A percentile compares a stretch with the other conserved stretches of the same genome.
Conservation (phyloP, 805 yeast species). For the Candida saitoana region DNA sequence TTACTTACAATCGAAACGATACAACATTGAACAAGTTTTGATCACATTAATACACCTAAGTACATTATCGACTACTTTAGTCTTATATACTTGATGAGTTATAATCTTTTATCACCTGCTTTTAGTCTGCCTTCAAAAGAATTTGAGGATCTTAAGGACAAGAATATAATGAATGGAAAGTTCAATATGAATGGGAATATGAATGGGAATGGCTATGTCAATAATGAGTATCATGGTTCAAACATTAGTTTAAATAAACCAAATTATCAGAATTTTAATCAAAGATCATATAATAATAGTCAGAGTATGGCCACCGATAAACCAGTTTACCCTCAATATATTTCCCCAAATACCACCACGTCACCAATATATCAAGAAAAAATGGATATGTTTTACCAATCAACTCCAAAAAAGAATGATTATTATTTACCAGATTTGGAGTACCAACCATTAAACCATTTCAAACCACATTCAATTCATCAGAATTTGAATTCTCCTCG, state of each 20-base stretch:
- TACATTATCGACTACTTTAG: not conserved
- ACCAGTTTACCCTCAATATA: not conserved
- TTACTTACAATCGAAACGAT: not conserved
- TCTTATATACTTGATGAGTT: not conserved
- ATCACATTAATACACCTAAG: not conserved
- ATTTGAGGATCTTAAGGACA: not conserved
- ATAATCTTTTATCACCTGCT: conserved; percentile 1
- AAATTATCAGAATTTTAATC: not conserved
- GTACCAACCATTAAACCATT: not conserved
- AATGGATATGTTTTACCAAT: not conserved
- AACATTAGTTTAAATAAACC: not conserved
- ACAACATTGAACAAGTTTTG: not conserved
- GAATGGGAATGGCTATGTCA: not conserved
- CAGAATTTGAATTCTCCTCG: not conserved
- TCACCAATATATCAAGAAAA: not conserved
- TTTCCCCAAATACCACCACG: not conserved
- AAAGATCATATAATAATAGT: not conserved
- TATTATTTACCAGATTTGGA: not conserved
- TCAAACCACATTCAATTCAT: not conserved
- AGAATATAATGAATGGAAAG: not conserved
- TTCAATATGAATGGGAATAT: not conserved
- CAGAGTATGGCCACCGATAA: not conserved
- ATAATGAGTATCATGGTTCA: not conserved
- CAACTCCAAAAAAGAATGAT: not conserved
- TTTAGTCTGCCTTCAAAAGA: conserved; percentile 1